Conservation (phyloP, 2,329 filamentous ascomycete genomes). For the Colletotrichum sidae region DNA sequence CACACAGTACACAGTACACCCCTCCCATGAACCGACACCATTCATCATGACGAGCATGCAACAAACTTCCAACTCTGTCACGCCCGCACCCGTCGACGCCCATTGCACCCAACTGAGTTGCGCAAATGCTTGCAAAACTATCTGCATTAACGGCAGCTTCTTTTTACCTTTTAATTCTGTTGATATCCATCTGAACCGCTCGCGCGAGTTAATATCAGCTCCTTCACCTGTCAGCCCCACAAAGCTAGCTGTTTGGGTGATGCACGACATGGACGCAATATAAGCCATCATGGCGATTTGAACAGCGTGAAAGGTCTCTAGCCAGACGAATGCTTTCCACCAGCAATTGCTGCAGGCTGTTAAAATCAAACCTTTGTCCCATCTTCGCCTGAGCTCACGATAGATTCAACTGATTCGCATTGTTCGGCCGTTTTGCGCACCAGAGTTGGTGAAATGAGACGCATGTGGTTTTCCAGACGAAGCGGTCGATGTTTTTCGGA, state of each 20-base stretch:
- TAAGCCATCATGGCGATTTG: too few relatives aligned
- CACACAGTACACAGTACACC: conserved; percentile 13
- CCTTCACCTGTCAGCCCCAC: conserved; percentile 27
- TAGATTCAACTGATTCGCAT: conserved; percentile 4
- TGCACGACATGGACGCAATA: not conserved
- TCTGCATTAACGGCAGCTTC: conserved; percentile 13
- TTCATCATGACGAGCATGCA: too few relatives aligned
- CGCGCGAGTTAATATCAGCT: conserved; percentile 16
- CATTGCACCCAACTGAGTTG: conserved; percentile 27
- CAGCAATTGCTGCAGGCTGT: too few relatives aligned
- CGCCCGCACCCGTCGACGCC: conserved; percentile 10
- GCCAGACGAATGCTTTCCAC: too few relatives aligned
- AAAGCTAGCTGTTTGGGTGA: conserved; percentile 12
- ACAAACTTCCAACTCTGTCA: conserved; percentile 17
- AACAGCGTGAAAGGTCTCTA: too few relatives aligned
- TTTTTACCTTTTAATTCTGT: conserved; percentile 20
- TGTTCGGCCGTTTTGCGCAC: conserved; percentile 11
- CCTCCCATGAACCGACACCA: too few relatives aligned
- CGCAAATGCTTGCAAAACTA: conserved; percentile 14
- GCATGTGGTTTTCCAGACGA: conserved; percentile 8
- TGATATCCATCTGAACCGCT: conserved; percentile 29
- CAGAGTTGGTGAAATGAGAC: conserved; percentile 9
- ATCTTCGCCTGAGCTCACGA: conserved; percentile 6
- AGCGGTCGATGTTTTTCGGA: conserved; percentile 1
- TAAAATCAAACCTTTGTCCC: not conserved